These are phyloP conservation scores for Corrigiola litoralis DNA, from an alignment of 179 eudicot species.

Conservation along the genomic window DNA sequence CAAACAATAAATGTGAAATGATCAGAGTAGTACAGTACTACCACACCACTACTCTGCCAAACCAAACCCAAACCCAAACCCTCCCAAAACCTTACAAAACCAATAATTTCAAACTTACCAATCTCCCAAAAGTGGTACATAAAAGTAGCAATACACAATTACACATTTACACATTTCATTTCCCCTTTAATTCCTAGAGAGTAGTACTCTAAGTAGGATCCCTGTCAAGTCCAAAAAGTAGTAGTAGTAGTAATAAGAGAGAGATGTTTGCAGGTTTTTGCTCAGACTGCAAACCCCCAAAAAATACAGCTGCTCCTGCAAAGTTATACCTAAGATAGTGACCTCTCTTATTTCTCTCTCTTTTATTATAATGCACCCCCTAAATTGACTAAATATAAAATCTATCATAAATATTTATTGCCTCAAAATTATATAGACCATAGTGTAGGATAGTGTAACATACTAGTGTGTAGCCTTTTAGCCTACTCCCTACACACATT, in stretches of 20 bases:
- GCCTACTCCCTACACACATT: conserved; percentile 3
- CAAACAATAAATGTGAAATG: conserved; percentile 12
- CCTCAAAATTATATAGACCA: not conserved
- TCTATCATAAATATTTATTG: not conserved
- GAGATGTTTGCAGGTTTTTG: conserved; percentile 25
- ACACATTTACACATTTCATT: too few relatives aligned
- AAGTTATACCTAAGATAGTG: conserved; percentile 18
- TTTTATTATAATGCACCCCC: not conserved
- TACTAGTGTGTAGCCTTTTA: too few relatives aligned
- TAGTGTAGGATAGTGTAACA: too few relatives aligned
- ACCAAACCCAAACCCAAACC: not conserved
- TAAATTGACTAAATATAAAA: not conserved
- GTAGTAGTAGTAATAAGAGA: conserved; percentile 24
- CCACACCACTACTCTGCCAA: too few relatives aligned
- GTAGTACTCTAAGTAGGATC: not conserved
- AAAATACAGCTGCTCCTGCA: conserved; percentile 21
- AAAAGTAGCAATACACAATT: not conserved
- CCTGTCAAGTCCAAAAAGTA: conserved; percentile 20
- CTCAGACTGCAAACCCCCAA: conserved; percentile 18
- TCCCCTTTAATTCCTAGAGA: not conserved
- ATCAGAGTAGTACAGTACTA: too few relatives aligned
- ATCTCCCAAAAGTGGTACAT: not conserved
- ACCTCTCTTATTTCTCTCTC: conserved; percentile 14
- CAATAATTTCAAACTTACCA: conserved; percentile 13
- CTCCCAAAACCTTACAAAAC: not conserved